Conservation (phyloP, 768 basidiomycete species). For the Auriscalpium orientale region DNA sequence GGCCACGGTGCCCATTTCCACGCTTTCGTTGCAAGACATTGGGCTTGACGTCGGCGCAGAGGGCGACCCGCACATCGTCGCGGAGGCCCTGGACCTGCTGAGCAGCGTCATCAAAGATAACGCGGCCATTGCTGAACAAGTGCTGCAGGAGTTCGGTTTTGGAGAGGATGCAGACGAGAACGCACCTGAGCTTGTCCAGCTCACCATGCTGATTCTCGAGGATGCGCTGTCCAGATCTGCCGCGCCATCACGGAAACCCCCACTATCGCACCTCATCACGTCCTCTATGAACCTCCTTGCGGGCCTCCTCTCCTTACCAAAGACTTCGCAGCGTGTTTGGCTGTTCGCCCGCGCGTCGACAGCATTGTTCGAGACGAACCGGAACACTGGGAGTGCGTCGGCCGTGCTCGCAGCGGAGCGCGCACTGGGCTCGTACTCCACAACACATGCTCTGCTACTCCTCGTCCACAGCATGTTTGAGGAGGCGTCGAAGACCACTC, state of each 20-base stretch:
- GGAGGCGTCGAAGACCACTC: conserved; percentile 55
- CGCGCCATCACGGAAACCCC: conserved; percentile 28
- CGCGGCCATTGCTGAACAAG: conserved; percentile 49
- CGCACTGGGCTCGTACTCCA: conserved; percentile 67
- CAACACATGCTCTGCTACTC: conserved; percentile 72
- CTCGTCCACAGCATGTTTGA: conserved; percentile 70
- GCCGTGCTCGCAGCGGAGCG: conserved; percentile 65
- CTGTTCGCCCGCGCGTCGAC: conserved; percentile 76
- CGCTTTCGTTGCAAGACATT: conserved; percentile 53
- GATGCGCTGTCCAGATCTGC: conserved; percentile 57
- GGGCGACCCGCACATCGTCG: conserved; percentile 59
- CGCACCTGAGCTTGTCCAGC: conserved; percentile 67
- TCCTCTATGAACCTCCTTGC: conserved; percentile 79
- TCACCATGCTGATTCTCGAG: conserved; percentile 76
- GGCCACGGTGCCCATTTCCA: conserved; percentile 6
- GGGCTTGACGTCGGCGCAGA: conserved; percentile 61
- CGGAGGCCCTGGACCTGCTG: conserved; percentile 72
- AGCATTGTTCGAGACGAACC: conserved; percentile 65
- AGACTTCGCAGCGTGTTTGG: conserved; percentile 81
- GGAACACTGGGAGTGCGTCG: conserved; percentile 47
- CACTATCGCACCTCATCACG: conserved; percentile 59
- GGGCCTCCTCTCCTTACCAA: conserved; percentile 64
- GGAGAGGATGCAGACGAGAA: conserved; percentile 44
- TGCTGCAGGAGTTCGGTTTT: conserved; percentile 32
- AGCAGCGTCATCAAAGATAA: conserved; percentile 71